A percentile compares a stretch with the other conserved stretches of the same genome.
These are phyloP conservation scores for Gnomoniopsis sp. DNA, from an alignment of 2,329 filamentous ascomycete species.

Conservation along the genomic window DNA sequence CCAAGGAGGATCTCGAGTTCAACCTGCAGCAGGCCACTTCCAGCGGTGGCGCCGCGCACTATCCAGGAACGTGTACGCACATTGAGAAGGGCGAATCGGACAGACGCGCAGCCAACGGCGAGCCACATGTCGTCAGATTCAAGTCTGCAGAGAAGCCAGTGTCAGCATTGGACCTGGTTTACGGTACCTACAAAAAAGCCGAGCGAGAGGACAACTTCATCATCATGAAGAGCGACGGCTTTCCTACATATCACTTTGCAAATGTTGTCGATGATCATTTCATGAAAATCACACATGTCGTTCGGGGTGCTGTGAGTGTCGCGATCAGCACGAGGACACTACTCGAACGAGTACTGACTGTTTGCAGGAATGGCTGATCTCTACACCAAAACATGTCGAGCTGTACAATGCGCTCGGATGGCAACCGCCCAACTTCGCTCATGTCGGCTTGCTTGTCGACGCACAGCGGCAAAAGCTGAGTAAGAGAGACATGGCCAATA, in stretches of 20 bases:
- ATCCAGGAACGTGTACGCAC: slow-evolving; percentile 66
- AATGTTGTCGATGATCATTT: slow-evolving; percentile 95
- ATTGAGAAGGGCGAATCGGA: slow-evolving; percentile 66
- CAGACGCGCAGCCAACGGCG: slow-evolving; percentile 63
- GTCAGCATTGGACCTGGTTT: slow-evolving; percentile 73
- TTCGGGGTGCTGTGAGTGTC: slow-evolving; percentile 73
- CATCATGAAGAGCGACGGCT: slow-evolving; percentile 84
- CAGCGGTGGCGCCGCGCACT: slow-evolving; percentile 37
- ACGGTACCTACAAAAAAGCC: slow-evolving; percentile 61
- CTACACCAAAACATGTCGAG: slow-evolving; percentile 70
- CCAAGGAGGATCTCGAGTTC: slow-evolving; percentile 56
- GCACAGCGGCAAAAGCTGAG: slow-evolving; percentile 72
- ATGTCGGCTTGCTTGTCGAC: slow-evolving; percentile 73
- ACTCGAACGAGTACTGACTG: not conserved
- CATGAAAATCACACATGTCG: slow-evolving; percentile 95
- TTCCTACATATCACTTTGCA: slow-evolving; percentile 93
- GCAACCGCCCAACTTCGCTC: slow-evolving; percentile 71
- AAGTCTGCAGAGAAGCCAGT: slow-evolving; percentile 61
- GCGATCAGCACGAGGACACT: not conserved
- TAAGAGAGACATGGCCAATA: slow-evolving; percentile 66
- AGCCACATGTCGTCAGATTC: slow-evolving; percentile 75
- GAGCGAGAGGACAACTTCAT: slow-evolving; percentile 74
- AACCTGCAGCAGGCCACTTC: slow-evolving; percentile 40
- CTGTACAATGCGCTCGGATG: slow-evolving; percentile 78
- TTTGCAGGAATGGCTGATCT: slow-evolving; percentile 84